Evolutionary conservation across 2,329 filamentous ascomycete genomes (phyloP), one percentile per base, ranked within the genome.

Genomic region (Paraphoma chrysanthemicola): DNA sequence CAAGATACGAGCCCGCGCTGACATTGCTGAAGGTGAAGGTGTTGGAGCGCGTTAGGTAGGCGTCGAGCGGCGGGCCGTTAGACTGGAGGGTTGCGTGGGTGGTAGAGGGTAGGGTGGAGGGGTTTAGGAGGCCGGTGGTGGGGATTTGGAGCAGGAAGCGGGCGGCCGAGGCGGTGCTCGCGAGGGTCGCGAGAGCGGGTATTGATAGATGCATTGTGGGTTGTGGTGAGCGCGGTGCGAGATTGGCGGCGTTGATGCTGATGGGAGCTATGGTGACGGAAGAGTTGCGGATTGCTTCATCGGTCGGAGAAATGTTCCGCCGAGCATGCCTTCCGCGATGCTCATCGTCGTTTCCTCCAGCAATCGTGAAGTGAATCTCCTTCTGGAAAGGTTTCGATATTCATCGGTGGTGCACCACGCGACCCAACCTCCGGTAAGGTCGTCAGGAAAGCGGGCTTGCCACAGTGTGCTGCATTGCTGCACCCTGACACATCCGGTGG

Each of bases 11-110:
- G 1, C 89, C 90, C 0, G 83, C 75, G 5, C 85, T 83, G 50
- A 97, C 83, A 67, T 93, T 88, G 63, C 78, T 79, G 81, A 97
- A 97, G 60, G 87, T 83, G 71, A 97, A 92, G 23, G 86, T 88
- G 75, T 91, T 90, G 66, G 83, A 77, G 41, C 84, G 80, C 11
- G 88, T 88, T 9, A 97, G 80, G 9, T 88, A 88, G 11, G 90
- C 87, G 28, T 84, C 80, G 57, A 84, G 70, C 39, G 76, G 74
- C 9, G 76, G 78, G 16, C 80, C 80, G 42, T 78, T 74, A 4
- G 85, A 88, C 38, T 88, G 88, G 72, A 89, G 88, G 48, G 89
- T 89, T 57, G 85, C 85, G 69, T 88, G 81, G 18, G 88, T 88
- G 51, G 88, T 85, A 47, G 82, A 73, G 51, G 81, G 79, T 53